Conservation (phyloP, 805 yeast genomes). For the Candida ovalis region DNA sequence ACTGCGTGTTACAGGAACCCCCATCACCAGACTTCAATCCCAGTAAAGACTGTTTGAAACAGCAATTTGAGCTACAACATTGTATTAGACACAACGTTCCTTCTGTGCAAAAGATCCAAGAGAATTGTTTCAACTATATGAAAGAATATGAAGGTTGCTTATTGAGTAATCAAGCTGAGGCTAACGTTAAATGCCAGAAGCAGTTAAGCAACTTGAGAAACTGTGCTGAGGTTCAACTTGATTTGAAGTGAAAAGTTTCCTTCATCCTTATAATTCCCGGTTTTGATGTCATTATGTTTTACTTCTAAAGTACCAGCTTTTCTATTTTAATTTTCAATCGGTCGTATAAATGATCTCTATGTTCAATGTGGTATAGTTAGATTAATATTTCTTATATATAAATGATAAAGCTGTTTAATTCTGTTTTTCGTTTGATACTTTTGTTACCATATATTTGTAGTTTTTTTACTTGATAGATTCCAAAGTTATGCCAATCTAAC, state of each 20-base stretch:
- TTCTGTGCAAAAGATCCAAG: conserved; percentile 64
- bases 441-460: too few relatives aligned
- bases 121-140: conserved; percentile 54
- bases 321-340: too few relatives aligned
- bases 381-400: too few relatives aligned
- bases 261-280: not conserved
- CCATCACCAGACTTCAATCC: conserved; percentile 43
- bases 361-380: too few relatives aligned
- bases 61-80: conserved; percentile 53
- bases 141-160: conserved; percentile 67
- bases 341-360: too few relatives aligned
- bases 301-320: too few relatives aligned
- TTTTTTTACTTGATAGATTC: too few relatives aligned
- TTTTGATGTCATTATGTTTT: not conserved
- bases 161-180: conserved; percentile 39
- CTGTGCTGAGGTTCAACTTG: conserved; percentile 37
- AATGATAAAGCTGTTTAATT: too few relatives aligned
- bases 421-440: too few relatives aligned
- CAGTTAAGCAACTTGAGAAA: conserved; percentile 54
- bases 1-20: conserved; percentile 44
- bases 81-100: conserved; percentile 70
- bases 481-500: too few relatives aligned
- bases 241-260: not conserved
- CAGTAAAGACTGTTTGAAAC: conserved; percentile 44
- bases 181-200: conserved; percentile 47